Evolutionary conservation across 768 basidiomycete genomes (phyloP).

Genomic region (Lactarius sp.): DNA sequence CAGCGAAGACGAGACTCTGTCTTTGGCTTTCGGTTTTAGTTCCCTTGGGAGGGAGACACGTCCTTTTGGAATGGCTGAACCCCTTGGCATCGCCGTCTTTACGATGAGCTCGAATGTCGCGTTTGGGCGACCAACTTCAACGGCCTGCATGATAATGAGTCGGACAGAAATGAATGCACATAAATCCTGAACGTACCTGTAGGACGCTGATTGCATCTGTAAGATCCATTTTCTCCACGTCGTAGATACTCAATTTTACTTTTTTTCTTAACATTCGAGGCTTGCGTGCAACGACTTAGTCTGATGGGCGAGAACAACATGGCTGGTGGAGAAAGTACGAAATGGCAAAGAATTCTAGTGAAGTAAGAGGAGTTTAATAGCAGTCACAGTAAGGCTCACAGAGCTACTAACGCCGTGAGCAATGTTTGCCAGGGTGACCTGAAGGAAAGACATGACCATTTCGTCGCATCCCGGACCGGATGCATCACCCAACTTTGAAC

Average conservation of each 20-base stretch:
- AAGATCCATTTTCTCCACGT: conserved; percentile 61
- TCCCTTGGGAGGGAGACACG: conserved; percentile 82
- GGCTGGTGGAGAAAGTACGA: conserved; percentile 52
- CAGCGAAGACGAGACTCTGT: conserved; percentile 92
- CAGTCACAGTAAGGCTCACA: neutral
- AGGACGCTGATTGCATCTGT: conserved; percentile 63
- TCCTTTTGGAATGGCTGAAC: conserved; percentile 82
- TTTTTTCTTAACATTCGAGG: conserved; percentile 45
- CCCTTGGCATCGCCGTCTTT: conserved; percentile 72
- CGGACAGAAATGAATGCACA: conserved; percentile 34
- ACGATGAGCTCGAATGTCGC: conserved; percentile 78
- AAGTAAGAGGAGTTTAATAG: neutral
- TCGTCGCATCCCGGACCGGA: conserved; percentile 6
- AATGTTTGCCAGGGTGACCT: neutral
- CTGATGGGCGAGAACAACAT: conserved; percentile 43
- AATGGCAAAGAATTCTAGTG: conserved; percentile 16
- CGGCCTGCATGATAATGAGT: conserved; percentile 47
- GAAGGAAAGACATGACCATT: conserved; percentile 17
- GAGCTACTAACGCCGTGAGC: neutral
- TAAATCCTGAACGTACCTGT: conserved; percentile 32
- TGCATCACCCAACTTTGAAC: neutral
- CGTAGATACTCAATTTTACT: conserved; percentile 50
- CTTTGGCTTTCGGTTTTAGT: conserved; percentile 62
- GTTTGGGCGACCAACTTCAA: conserved; percentile 73
- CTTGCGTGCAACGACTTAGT: conserved; percentile 55